Evolutionary conservation across 1,284 basidiomycete species (phyloP), one percentile per base, ranked within the genome.

Genomic region (Rhodofomes roseus): DNA sequence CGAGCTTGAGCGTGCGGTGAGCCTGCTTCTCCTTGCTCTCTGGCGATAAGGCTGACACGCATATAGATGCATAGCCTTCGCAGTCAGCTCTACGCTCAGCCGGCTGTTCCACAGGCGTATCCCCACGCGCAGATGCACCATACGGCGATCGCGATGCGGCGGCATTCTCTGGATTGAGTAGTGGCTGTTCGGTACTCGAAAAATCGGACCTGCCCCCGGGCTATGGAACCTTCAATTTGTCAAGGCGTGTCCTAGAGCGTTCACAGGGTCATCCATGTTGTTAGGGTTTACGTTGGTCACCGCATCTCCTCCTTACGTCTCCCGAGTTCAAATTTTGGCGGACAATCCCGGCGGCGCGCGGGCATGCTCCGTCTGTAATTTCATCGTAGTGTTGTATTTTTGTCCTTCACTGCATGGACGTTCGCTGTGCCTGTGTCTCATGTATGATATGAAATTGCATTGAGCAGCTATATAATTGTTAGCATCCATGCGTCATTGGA

Each of bases 1-100:
- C 40, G 87, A 90, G 66, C 76, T 90, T 25, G 79, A 89, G 65
- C 79, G 87, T 60, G 81, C 85, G 43, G 88, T 89, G 66, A 69
- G 80, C 41, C 9, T 20, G 11, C 11, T 22, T 5, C 39, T 43
- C 27, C 4, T 29, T 20, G 29, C 2, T 9, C 14, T 34, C 29
- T 36, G 20, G 4, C 4, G 2, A 36, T 12, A 20, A 34, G 50
- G 22, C 41, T 56, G 50, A 46, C 29, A 8, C 34, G 16, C 12
- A 23, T 18, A 20, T 34, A 59, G 58, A 59, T 31, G 34, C 43
- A 50, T 16, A 29, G 41, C 2, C 34, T 60, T 7, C 54, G 58
- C 2, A 22, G 51, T 6, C 25, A 51, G 46, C 48, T 60, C 1
- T 48, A 25, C 37, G 20, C 46, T 20, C 54, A 9, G 2, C 36